Percentiles rank a stretch among this genome's conserved stretches.
Conservation (phyloP, 2,329 filamentous ascomycete species). For the Zymoseptoria passerinii region DNA sequence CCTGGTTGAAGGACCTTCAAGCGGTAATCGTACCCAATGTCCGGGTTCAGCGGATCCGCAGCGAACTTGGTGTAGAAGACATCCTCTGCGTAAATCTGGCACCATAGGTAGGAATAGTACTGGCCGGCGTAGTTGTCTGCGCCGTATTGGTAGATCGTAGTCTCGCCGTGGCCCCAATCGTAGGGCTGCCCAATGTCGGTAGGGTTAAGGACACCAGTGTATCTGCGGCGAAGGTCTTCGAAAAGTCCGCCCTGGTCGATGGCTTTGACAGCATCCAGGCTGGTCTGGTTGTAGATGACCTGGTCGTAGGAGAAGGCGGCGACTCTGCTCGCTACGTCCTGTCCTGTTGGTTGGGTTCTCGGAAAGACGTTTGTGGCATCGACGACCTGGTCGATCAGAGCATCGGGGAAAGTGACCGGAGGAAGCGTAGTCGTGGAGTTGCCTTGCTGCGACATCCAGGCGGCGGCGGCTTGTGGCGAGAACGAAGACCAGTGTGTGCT, state of each 20-base stretch:
- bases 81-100: neutral
- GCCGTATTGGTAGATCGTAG: neutral
- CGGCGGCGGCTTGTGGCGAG: neutral
- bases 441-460: conserved; percentile 1
- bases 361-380: neutral
- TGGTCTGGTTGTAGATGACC: neutral
- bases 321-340: neutral
- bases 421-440: neutral
- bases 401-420: neutral
- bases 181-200: neutral
- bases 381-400: neutral
- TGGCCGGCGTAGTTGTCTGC: neutral
- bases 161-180: neutral
- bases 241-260: neutral
- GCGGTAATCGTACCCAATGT: neutral
- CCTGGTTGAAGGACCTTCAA: neutral
- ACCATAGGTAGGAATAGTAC: neutral
- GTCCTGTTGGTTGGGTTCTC: neutral
- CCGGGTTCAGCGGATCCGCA: neutral
- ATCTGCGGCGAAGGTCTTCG: neutral
- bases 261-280: neutral
- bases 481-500: conserved; percentile 11
- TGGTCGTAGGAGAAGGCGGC: neutral
- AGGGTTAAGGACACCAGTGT: neutral
- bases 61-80: neutral